A percentile compares a stretch with the other conserved stretches of the same genome.
Evolutionary conservation across 306 rosid species (phyloP).

Genomic region (Fragaria ananassa): DNA sequence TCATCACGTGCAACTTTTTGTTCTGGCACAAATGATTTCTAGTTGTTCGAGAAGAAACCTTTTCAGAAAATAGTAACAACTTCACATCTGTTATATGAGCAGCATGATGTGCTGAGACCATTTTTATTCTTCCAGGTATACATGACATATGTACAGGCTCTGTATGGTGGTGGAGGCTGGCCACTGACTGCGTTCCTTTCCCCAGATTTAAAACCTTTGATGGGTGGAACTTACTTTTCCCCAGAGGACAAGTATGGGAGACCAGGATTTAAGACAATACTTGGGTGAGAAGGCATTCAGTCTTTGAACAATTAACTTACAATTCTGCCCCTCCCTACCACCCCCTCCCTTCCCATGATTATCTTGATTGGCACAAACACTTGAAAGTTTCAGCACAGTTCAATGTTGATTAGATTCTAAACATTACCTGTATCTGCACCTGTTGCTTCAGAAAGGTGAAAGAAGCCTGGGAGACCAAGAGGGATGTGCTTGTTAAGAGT

Average conservation of each 20-base stretch:
- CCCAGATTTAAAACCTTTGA: slow-evolving; percentile 88
- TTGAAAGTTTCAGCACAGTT: background rate
- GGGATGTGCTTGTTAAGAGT: slow-evolving; percentile 78
- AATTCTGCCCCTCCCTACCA: background rate
- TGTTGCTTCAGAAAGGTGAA: slow-evolving; percentile 69
- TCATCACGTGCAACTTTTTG: background rate
- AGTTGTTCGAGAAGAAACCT: background rate
- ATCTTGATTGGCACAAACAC: background rate
- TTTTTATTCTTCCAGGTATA: slow-evolving; percentile 55
- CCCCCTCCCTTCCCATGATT: background rate
- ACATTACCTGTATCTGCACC: slow-evolving; percentile 9
- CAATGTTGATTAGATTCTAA: background rate
- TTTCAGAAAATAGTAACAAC: background rate
- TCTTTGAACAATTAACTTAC: slow-evolving; percentile 12
- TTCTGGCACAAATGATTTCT: background rate
- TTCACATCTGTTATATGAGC: slow-evolving; percentile 12
- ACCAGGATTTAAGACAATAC: slow-evolving; percentile 87
- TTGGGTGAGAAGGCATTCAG: slow-evolving; percentile 50
- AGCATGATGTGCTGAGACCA: slow-evolving; percentile 18
- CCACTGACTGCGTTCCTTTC: slow-evolving; percentile 86
- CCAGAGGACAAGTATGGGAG: slow-evolving; percentile 83
- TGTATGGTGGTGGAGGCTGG: slow-evolving; percentile 99
- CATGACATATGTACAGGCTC: slow-evolving; percentile 96
- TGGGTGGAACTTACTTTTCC: slow-evolving; percentile 99
- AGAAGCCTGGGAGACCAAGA: slow-evolving; percentile 75